Evolutionary conservation across 345 rosid species (phyloP).

Genomic region (Lagerstroemia speciosa): DNA sequence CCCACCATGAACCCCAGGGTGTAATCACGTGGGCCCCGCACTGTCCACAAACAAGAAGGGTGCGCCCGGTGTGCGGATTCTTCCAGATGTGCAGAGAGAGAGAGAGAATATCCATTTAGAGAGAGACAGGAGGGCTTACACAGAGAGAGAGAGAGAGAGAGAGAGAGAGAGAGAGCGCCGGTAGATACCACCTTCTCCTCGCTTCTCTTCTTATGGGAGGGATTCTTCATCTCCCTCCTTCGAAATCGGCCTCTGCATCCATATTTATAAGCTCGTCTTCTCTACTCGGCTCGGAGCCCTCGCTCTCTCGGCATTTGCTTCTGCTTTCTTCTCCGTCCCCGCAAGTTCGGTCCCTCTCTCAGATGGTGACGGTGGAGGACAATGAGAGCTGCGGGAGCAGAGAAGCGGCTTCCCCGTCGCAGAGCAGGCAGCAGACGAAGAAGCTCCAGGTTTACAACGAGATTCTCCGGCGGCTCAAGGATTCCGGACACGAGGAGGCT

Average conservation of each 20-base stretch:
- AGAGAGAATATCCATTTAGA: neutral
- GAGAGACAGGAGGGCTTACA: neutral
- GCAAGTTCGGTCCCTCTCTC: neutral
- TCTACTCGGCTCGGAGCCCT: neutral
- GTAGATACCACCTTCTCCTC: slow-evolving; percentile 6
- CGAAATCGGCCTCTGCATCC: neutral
- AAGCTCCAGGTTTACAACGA: slow-evolving; percentile 61
- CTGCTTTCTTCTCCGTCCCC: slow-evolving; percentile 20
- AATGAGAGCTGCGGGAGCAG: slow-evolving; percentile 63
- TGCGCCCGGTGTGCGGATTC: neutral
- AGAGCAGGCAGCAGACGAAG: slow-evolving; percentile 34
- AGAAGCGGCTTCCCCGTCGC: slow-evolving; percentile 18
- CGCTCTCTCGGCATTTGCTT: slow-evolving; percentile 1
- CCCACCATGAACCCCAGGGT: neutral
- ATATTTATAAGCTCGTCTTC: neutral
- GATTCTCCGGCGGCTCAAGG: slow-evolving; percentile 64
- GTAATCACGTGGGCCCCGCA: neutral
- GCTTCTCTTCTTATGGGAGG: neutral
- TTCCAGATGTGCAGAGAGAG: neutral
- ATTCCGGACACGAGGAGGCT: slow-evolving; percentile 40
- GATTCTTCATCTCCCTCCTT: neutral
- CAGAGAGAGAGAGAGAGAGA: neutral
- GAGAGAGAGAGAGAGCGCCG: neutral
- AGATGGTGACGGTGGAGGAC: slow-evolving; percentile 33
- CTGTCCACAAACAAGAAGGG: neutral